Conservation (phyloP, 2,329 filamentous ascomycete species). For the Cucurbitaria berberidis region DNA sequence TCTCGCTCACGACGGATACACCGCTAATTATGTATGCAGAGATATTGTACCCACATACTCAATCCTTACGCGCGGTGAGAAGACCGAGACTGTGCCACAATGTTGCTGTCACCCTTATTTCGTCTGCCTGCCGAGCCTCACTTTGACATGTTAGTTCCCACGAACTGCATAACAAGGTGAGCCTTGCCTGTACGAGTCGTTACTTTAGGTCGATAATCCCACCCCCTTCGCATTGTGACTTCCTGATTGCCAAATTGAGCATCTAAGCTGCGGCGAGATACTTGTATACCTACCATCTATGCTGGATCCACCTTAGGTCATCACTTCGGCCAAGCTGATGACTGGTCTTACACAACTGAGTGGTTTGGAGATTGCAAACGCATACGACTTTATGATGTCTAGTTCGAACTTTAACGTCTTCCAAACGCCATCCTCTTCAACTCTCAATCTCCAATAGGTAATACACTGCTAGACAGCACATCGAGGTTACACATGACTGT, state of each 20-base stretch:
- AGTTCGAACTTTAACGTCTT: constrained; percentile 16
- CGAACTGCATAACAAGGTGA: constrained; percentile 26
- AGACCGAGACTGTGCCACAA: not conserved
- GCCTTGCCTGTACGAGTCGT: constrained; percentile 21
- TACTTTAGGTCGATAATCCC: constrained; percentile 28
- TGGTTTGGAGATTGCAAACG: constrained; percentile 18
- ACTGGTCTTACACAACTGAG: constrained; percentile 15
- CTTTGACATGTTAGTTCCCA: constrained; percentile 27
- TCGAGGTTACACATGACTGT: not conserved
- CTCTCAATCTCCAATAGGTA: not conserved
- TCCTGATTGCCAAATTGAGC: constrained; percentile 28
- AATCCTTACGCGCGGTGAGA: too few relatives aligned
- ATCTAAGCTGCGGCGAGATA: constrained; percentile 24
- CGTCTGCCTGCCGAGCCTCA: constrained; percentile 36
- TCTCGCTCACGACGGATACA: too few relatives aligned
- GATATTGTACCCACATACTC: not conserved
- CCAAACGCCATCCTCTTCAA: not conserved
- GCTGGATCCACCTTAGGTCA: too few relatives aligned
- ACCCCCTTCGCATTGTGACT: constrained; percentile 24
- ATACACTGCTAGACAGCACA: not conserved
- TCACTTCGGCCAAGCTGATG: constrained; percentile 15
- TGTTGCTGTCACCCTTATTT: constrained; percentile 11
- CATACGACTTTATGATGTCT: constrained; percentile 24
- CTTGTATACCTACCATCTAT: constrained; percentile 35
- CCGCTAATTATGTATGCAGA: not conserved